Evolutionary conservation across 305 asterid genomes (phyloP), one percentile per base, ranked within the genome.

Genomic region (Andrographis paniculata): DNA sequence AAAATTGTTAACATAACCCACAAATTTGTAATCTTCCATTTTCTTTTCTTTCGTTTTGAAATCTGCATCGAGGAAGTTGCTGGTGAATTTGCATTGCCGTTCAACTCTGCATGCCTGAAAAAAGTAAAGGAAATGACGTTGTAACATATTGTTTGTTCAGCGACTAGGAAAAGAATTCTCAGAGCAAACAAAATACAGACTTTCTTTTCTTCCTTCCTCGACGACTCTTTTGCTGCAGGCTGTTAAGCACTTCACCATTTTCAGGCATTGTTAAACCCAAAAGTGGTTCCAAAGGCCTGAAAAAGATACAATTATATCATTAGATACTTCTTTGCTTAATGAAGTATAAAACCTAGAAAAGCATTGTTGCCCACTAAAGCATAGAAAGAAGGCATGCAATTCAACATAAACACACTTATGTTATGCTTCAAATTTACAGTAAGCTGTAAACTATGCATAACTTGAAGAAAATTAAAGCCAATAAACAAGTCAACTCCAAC

Each of bases 131-230:
- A 35, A 48, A 27, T 52, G 50, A 48, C 21, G 33, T 52, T 14
- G 42, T 6, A 22, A 39, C 41, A 19, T 48, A 45, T 20, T 49
- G 17, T 33, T 50, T 53, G 35, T 22, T 14, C 16, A 35, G 14
- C 14, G 42, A 3, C 42, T 12, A 36, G 42, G 14, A 59, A 51
- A 55, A 49, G 42, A 24, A 55, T 45, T 27, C 19, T 38, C 44
- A 28, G 24, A 59, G 47, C 50, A 48, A 18, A 36, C 43, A 63
- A 42, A 42, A 56, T 65, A 71, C 89, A 14, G 30, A 91, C 96
- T 75, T 83, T 62, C 78, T 78, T 70, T 83, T 83, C 64, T 68
- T 86, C 65, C 73, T 69, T 42, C 80, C 80, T 27, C 63, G 67
- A 24, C 67, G 66, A 45, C 83, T 61, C 55, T 58, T 69, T 55